Conservation (phyloP, 2,329 filamentous ascomycete species). For the Penicillium sp. region DNA sequence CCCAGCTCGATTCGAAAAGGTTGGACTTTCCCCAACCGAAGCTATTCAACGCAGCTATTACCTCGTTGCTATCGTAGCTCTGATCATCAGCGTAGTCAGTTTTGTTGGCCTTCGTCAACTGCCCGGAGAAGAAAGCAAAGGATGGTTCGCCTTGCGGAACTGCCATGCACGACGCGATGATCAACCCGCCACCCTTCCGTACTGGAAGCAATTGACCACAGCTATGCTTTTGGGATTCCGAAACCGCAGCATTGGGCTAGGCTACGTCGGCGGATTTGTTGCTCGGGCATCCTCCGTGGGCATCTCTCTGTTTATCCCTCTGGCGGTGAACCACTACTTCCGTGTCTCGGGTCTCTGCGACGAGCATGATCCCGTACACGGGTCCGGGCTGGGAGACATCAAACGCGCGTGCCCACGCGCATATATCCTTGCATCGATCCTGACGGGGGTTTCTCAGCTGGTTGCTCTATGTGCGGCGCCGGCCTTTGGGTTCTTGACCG, state of each 20-base stretch:
- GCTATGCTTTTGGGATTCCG: constrained; percentile 69
- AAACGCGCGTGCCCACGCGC: constrained; percentile 82
- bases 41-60: constrained; percentile 87
- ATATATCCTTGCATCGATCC: constrained; percentile 80
- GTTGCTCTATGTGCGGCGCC: constrained; percentile 82
- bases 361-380: constrained; percentile 32
- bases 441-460: constrained; percentile 87
- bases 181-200: constrained; percentile 18
- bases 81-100: constrained; percentile 72
- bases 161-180: constrained; percentile 6
- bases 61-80: constrained; percentile 70
- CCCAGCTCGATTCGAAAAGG: constrained; percentile 73
- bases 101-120: constrained; percentile 70
- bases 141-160: constrained; percentile 57
- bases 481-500: constrained; percentile 81
- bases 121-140: constrained; percentile 75
- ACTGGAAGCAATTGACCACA: constrained; percentile 58
- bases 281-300: constrained; percentile 91
- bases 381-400: constrained; percentile 56
- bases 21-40: constrained; percentile 69
- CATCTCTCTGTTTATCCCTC: constrained; percentile 90
- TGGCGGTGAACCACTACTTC: constrained; percentile 91
- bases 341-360: constrained; percentile 77
- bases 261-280: constrained; percentile 92
- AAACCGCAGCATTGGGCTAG: constrained; percentile 77